Base-by-base conservation (phyloP, 306 rosid species). In the Cotoneaster glaucophyllus region DNA sequence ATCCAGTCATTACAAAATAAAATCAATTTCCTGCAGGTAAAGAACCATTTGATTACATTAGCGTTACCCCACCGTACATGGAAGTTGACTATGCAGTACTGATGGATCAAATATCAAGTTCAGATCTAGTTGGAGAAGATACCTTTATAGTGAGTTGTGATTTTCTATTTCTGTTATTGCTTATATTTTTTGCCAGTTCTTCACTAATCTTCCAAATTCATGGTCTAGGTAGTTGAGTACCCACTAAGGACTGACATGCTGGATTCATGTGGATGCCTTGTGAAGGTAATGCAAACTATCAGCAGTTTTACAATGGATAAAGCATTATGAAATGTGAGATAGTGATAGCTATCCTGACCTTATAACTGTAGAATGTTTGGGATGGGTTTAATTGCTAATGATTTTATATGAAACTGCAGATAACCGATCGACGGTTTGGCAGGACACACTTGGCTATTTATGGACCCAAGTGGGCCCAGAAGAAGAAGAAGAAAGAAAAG, bases 401-500 rank as follows among this genome's bases (percentile, higher is more conserved):
- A 54, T 67, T 50, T 78, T 70, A 67, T 77, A 56, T 82, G 75
- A 29, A 78, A 82, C 59, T 69, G 80, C 92, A 96, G 99, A 81
- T 92, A 86, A 90, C 97, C 0, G 93, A 90, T 74, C 86, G 97
- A 41, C 84, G 91, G 79, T 92, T 96, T 25, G 99, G 97, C 58
- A 91, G 97, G 78, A 92, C 99, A 0, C 88, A 85, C 77, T 82
- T 92, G 90, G 96, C 84, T 25, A 96, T 96, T 74, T 96, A 90
- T 74, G 99, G 98, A 84, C 99, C 98, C 66, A 82, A 78, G 74
- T 92, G 99, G 97, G 92, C 99, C 45, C 87, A 90, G 82, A 96
- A 90, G 87, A 90, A 86, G 85, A 92, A 84, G 72, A 88, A 81
- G 83, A 59, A 50, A 78, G 66, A 79, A 76, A 83, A 52, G 70